phyloP scores from a whole-genome alignment of 2,329 filamentous ascomycete species.

The Colletotrichum liaoningense region DNA sequence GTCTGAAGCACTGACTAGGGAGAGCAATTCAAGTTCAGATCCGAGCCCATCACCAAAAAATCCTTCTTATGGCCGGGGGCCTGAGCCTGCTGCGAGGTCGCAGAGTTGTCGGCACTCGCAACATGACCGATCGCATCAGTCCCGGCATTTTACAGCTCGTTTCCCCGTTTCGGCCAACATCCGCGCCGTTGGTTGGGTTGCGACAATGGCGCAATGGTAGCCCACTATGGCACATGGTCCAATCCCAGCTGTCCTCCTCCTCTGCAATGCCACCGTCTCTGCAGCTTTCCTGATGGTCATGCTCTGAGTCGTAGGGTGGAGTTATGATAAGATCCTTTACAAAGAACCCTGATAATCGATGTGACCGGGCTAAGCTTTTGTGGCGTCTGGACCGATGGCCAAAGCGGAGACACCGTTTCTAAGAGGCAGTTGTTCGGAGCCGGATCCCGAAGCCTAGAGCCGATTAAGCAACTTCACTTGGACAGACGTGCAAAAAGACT shows the following conservation, averaged over 20 bases:
- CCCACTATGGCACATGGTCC: conserved; percentile 27
- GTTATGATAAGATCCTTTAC: not conserved
- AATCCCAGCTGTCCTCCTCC: conserved; percentile 11
- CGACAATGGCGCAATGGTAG: conserved; percentile 28
- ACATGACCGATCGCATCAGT: not conserved
- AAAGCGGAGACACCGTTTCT: not conserved
- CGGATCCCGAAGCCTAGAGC: not conserved
- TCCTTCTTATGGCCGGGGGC: not conserved
- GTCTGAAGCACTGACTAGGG: too few relatives aligned
- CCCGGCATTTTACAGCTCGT: not conserved
- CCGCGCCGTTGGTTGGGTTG: conserved; percentile 21
- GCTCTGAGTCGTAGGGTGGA: not conserved
- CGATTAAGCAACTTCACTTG: not conserved
- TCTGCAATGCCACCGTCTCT: not conserved
- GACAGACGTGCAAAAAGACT: not conserved
- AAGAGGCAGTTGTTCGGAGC: conserved; percentile 1
- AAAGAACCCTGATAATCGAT: not conserved
- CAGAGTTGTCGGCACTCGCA: not conserved
- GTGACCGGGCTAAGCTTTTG: conserved; percentile 18
- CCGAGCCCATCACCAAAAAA: not conserved
- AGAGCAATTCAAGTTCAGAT: too few relatives aligned
- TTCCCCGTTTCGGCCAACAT: conserved; percentile 14
- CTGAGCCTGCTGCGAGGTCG: conserved; percentile 15
- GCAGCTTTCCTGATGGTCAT: conserved; percentile 1
- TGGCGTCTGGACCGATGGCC: not conserved